These are phyloP conservation scores for Peronospora tabacina DNA, from an alignment of 352 stramenopile species.

Conservation along the genomic window DNA sequence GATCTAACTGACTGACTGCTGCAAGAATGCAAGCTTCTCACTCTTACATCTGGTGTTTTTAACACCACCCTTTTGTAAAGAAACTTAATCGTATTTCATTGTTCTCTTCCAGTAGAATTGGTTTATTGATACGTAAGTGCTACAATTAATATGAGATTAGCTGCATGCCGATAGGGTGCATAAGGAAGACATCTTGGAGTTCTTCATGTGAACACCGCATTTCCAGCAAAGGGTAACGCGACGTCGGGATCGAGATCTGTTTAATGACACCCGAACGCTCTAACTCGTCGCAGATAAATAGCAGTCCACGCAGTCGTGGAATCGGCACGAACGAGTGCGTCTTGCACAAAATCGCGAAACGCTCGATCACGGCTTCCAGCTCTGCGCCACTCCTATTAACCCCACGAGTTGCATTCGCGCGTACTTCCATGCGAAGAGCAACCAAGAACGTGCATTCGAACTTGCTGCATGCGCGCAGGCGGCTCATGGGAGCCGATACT, in stretches of 20 bases:
- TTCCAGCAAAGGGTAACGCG: conserved; percentile 45
- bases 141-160: conserved; percentile 33
- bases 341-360: conserved; percentile 60
- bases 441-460: conserved; percentile 71
- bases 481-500: conserved; percentile 45
- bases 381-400: conserved; percentile 28
- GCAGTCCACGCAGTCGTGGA: conserved; percentile 40
- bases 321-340: conserved; percentile 55
- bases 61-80: conserved; percentile 34
- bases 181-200: conserved; percentile 55
- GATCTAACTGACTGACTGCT: not conserved
- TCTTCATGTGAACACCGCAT: conserved; percentile 59
- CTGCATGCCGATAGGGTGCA: conserved; percentile 48
- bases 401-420: conserved; percentile 22
- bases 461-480: conserved; percentile 49
- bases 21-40: not conserved
- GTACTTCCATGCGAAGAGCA: conserved; percentile 55
- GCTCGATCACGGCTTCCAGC: conserved; percentile 56
- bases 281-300: conserved; percentile 57
- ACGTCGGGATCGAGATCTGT: conserved; percentile 35
- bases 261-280: conserved; percentile 53
- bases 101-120: not conserved
- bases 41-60: conserved; percentile 35
- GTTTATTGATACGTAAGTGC: not conserved
- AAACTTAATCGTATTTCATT: conserved; percentile 3